phyloP scores from a whole-genome alignment of 345 rosid genomes.

The Bruguiera sexangula region DNA sequence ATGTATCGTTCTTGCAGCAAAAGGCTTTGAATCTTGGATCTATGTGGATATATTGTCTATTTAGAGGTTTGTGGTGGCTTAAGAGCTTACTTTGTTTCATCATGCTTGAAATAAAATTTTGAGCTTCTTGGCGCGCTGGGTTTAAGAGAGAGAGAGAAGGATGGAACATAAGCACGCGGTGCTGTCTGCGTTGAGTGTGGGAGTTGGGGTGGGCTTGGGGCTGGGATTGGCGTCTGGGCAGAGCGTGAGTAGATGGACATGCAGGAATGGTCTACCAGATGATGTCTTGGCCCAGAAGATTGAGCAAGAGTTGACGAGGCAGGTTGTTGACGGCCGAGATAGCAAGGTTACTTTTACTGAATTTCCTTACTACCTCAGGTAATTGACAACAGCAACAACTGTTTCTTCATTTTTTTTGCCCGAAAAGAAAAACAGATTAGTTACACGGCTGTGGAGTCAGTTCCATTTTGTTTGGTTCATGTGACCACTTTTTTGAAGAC shows the following conservation, averaged over 20 bases:
- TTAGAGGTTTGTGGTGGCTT: not conserved
- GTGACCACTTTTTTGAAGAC: no score
- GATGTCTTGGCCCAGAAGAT: slow-evolving; percentile 61
- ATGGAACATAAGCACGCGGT: slow-evolving; percentile 81
- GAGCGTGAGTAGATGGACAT: slow-evolving; percentile 54
- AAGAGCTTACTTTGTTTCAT: not conserved
- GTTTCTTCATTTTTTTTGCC: not conserved
- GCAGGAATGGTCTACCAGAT: slow-evolving; percentile 37
- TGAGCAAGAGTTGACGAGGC: slow-evolving; percentile 78
- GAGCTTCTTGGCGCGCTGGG: not conserved
- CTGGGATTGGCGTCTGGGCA: slow-evolving; percentile 80
- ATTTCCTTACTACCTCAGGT: slow-evolving; percentile 93
- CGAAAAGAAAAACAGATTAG: no score
- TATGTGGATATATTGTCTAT: not conserved
- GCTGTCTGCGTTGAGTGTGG: slow-evolving; percentile 75
- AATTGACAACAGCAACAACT: not conserved
- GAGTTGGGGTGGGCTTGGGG: slow-evolving; percentile 89
- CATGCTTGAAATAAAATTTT: not conserved
- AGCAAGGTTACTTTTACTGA: slow-evolving; percentile 64
- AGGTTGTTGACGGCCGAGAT: slow-evolving; percentile 60
- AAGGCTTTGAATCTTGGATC: not conserved
- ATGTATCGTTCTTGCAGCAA: not conserved
- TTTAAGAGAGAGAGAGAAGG: not conserved
- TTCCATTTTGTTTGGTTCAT: no score
- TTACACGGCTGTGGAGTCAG: no score